Base-by-base conservation (phyloP, 495 filamentous ascomycete genomes). In the Daldinia childiae region DNA sequence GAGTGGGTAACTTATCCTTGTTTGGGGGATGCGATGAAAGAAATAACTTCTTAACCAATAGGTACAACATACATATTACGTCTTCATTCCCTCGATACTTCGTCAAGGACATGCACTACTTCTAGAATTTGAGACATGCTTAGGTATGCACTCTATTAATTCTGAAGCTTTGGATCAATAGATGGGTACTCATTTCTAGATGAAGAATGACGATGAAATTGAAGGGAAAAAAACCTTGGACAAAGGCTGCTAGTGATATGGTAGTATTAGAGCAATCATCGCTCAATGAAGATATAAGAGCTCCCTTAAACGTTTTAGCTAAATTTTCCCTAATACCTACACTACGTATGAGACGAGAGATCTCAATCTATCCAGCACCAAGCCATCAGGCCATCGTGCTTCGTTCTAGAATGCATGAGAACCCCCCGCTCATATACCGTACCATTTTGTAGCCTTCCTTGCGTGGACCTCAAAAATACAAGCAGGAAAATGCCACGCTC, bases 391-490 rank as follows among this genome's bases (percentile, higher is more conserved):
- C 29, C 58, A 24, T 36, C 39, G 32, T 50, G n/a, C 27, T 41
- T 26, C 17, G 17, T 50, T 66, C 30, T 39, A 41, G 54, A 39
- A 51, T 51, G 29, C 63, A 19, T 27, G 21, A 55, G 21, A 66
- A 30, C 27, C 32, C 27, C 32, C 30, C 54, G 38, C 4, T 39
- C 50, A 48, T 32, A 41, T 66, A 14, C 64, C 56, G 50, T 51
- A 9, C 64, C 64, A n/a, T 60, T 66, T 66, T 66, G 15, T 52
- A 43, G n/a, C 64, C 56, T 32, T 32, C 17, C 45, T 30, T 7
- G n/a, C 19, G 3, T 26, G 17, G 6, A 29, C 34, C 9, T 66
- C 30, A 29, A 43, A 59, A 59, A 66, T 55, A 66, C 56, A 52
- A 52, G 55, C 0, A 41, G 32, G 2, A 51, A 60, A 30, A 54